Evolutionary conservation across 2,329 filamentous ascomycete genomes (phyloP), one percentile per base, ranked within the genome.

Genomic region (Penicillium vulpinum): DNA sequence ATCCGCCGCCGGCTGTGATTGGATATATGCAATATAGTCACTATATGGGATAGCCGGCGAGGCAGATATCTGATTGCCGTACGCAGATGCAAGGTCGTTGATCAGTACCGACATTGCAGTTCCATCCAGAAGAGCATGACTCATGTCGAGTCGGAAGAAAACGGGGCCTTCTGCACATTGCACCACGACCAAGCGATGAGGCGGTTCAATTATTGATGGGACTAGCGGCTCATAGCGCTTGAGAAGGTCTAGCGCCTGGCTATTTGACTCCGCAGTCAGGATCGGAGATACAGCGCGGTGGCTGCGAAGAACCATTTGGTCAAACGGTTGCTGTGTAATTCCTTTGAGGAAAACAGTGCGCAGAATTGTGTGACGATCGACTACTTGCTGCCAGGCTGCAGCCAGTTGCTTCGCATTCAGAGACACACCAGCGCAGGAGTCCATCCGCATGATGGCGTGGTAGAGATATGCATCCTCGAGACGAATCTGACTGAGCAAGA

Each of bases 121-220:
- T 31, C 29, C 63, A 55, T 66, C 63, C 8, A 64, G 49, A 4
- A 66, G 45, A 31, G 58, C 55, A 44, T 66, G 63, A 21, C 48
- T 62, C 15, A 64, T 55, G 24, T 58, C 56, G 0, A 66, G 53
- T 13, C 60, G 29, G 41, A 46, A 59, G 26, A 55, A 53, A n/a
- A 61, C 29, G 4, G 29, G 29, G 29, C 29, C 29, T 31, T 31
- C 29, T 31, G 44, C 29, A 54, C 18, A 26, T 40, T 31, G 29
- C 9, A 31, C 29, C 11, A 50, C 9, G 38, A 35, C 18, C 15
- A 50, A 39, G 24, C 49, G 49, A 43, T 51, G 49, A 11, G 35
- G 49, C 2, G 49, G 49, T 24, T 44, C 11, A 5, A 3, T 31
- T 2, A 31, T 13, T 13, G 11, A 31, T 31, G 29, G 29, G 11